These are phyloP conservation scores for Aspergillus nomiae DNA, from an alignment of 2,329 filamentous ascomycete genomes.

Conservation along the genomic window DNA sequence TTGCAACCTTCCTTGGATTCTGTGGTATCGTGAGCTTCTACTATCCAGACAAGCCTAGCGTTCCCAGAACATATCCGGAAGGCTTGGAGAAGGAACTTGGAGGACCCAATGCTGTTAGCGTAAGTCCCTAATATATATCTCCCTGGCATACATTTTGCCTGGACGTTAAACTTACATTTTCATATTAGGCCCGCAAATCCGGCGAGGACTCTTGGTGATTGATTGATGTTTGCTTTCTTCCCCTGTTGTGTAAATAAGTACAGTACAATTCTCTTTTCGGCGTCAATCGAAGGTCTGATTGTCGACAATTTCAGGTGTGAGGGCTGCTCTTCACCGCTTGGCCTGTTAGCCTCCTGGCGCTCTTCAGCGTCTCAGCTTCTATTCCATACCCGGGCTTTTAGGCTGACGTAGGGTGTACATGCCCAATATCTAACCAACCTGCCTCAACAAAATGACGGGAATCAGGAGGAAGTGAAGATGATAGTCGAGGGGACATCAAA, in stretches of 20 bases:
- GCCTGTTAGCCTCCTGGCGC: neutral
- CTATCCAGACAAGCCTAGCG: conserved; percentile 72
- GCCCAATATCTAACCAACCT: neutral
- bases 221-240: conserved; percentile 17
- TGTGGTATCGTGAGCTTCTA: conserved; percentile 67
- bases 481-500: neutral
- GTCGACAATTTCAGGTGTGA: conserved; percentile 17
- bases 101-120: conserved; percentile 66
- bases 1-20: conserved; percentile 64
- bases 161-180: neutral
- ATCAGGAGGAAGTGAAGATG: neutral
- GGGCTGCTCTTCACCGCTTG: neutral
- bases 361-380: neutral
- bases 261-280: conserved; percentile 35
- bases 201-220: conserved; percentile 42
- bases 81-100: conserved; percentile 76
- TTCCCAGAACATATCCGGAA: conserved; percentile 67
- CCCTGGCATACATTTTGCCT: neutral
- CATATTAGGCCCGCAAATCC: conserved; percentile 40
- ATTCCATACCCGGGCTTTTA: neutral
- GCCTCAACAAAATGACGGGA: neutral
- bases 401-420: neutral
- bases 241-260: conserved; percentile 44
- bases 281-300: conserved; percentile 32
- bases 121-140: conserved; percentile 49